These are phyloP conservation scores for Odontarrhena argentea DNA, from an alignment of 345 rosid species.

Conservation along the genomic window DNA sequence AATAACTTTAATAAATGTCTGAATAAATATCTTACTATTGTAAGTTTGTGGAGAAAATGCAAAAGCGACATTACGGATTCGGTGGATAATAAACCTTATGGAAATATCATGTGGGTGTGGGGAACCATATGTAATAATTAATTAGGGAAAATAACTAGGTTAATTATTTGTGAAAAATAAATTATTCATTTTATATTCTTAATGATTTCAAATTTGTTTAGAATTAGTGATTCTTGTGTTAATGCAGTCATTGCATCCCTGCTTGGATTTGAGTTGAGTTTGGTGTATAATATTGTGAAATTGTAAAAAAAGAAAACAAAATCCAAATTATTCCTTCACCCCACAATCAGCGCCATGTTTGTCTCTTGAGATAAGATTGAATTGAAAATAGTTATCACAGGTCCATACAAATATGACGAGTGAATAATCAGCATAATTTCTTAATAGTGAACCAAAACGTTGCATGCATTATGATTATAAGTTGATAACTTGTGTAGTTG, in stretches of 20 bases:
- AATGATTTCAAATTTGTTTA: no score
- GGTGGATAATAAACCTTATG: constrained; percentile 29
- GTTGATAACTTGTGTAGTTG: no score
- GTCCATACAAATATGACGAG: constrained; percentile 15
- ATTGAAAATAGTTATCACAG: neutral
- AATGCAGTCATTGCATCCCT: no score
- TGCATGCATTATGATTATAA: no score
- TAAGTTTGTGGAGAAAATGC: constrained; percentile 20
- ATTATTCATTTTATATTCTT: neutral
- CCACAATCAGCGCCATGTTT: constrained; percentile 32
- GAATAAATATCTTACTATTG: constrained; percentile 25
- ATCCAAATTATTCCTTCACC: constrained; percentile 18
- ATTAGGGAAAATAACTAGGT: neutral
- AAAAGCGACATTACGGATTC: constrained; percentile 37
- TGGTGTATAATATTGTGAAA: no score
- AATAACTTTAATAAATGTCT: neutral
- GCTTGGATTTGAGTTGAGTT: no score
- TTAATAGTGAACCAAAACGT: no score
- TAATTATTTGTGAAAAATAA: constrained; percentile 22
- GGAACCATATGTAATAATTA: constrained; percentile 8
- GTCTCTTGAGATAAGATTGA: constrained; percentile 10
- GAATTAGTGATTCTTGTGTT: no score
- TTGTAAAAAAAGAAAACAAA: neutral
- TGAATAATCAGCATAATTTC: no score
- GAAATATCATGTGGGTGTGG: constrained; percentile 24